Evolutionary conservation across 768 basidiomycete genomes (phyloP).

Genomic region (Terana coerulea): DNA sequence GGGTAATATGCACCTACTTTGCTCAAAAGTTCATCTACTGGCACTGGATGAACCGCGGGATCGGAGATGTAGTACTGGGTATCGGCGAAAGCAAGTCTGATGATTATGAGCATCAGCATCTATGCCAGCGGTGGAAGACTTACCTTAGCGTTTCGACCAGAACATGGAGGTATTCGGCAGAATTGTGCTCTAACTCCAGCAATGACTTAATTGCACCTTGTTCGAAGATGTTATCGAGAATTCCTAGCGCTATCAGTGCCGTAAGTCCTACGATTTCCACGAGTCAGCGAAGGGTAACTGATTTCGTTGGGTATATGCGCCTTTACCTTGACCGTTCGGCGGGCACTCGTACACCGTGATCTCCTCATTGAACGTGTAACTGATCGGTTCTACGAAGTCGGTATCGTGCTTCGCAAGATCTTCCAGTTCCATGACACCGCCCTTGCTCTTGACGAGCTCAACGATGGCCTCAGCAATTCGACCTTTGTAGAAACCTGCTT

Average conservation of each 20-base stretch:
- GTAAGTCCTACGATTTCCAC: conserved; percentile 80
- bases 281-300: no score
- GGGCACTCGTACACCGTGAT: conserved; percentile 80
- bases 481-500: conserved; percentile 93
- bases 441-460: conserved; percentile 77
- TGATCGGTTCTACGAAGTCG: conserved; percentile 84
- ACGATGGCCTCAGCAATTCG: conserved; percentile 87
- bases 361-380: conserved; percentile 80
- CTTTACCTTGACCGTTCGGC: conserved; percentile 36
- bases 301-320: no score
- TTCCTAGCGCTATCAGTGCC: conserved; percentile 87
- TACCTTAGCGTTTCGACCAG: conserved; percentile 84
- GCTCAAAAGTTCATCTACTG: conserved; percentile 80
- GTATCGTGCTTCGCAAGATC: conserved; percentile 85
- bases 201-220: conserved; percentile 67
- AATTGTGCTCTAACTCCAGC: conserved; percentile 85
- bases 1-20: conserved; percentile 45
- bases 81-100: conserved; percentile 50
- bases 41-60: conserved; percentile 73
- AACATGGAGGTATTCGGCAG: conserved; percentile 81
- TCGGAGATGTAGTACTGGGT: conserved; percentile 91
- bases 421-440: conserved; percentile 92
- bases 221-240: conserved; percentile 82
- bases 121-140: conserved; percentile 16
- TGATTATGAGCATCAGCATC: background rate